Evolutionary conservation across 129 eudicot genomes (phyloP).

Genomic region (sunflower (Helianthus annuus)): DNA sequence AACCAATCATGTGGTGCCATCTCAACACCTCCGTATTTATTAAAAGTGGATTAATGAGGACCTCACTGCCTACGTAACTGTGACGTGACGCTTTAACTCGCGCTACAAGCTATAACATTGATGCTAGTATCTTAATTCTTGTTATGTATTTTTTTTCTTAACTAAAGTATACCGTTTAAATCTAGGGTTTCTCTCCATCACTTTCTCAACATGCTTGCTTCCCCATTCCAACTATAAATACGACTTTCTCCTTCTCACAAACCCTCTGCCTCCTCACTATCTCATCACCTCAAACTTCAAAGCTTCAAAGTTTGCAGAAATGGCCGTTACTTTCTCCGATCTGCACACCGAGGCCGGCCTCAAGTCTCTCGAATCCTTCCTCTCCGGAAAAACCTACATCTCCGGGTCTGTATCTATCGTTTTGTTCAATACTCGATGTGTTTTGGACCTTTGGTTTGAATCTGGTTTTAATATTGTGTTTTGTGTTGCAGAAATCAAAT

Average conservation of each 20-base stretch:
- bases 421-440: not conserved
- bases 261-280: conserved; percentile 15
- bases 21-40: too few species aligned
- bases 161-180: not conserved
- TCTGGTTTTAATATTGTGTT: not conserved
- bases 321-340: conserved; percentile 87
- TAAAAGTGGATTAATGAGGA: too few species aligned
- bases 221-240: conserved; percentile 15
- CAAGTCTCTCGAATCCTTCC: conserved; percentile 61
- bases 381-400: conserved; percentile 72
- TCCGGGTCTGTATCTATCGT: conserved; percentile 52
- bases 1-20: too few species aligned
- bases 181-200: conserved; percentile 21
- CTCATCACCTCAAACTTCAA: not conserved
- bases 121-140: too few species aligned
- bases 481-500: conserved; percentile 46
- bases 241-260: not conserved
- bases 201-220: not conserved
- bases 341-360: conserved; percentile 89
- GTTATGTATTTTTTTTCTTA: not conserved
- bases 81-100: too few species aligned
- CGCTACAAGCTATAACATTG: too few species aligned
- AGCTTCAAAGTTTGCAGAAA: conserved; percentile 16
- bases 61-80: too few species aligned
- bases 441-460: not conserved